A percentile compares a stretch with the other conserved stretches of the same genome.
Evolutionary conservation across 2,329 filamentous ascomycete species (phyloP).

Genomic region (Exophiala bonariae): DNA sequence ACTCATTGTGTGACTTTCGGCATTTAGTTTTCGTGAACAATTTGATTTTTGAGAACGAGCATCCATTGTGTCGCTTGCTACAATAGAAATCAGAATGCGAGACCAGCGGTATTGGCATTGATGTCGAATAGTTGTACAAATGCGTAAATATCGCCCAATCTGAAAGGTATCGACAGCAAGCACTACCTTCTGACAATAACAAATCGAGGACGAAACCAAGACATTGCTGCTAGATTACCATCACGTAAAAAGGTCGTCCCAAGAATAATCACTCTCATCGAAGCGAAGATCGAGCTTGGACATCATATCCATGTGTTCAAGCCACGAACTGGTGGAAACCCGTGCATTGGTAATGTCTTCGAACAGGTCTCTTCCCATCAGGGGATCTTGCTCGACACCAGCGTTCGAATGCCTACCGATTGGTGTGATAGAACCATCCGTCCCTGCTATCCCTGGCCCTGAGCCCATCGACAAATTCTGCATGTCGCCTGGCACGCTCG

Average conservation of each 20-base stretch:
- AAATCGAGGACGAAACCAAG: no score
- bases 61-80: no score
- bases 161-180: no score
- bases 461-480: not conserved
- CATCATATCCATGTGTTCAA: not conserved
- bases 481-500: not conserved
- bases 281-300: not conserved
- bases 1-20: constrained; percentile 18
- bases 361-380: not conserved
- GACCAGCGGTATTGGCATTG: no score
- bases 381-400: not conserved
- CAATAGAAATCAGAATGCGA: no score
- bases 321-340: not conserved
- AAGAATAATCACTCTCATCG: not conserved
- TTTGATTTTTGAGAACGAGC: no score
- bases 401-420: not conserved
- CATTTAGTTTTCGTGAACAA: no score
- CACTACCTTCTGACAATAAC: no score
- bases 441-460: not conserved
- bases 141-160: no score
- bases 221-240: no score
- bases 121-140: no score
- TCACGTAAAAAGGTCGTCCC: not conserved
- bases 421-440: not conserved
- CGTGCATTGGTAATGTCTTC: not conserved